Evolutionary conservation across 345 rosid species (phyloP).

Genomic region (Syzygium grande): DNA sequence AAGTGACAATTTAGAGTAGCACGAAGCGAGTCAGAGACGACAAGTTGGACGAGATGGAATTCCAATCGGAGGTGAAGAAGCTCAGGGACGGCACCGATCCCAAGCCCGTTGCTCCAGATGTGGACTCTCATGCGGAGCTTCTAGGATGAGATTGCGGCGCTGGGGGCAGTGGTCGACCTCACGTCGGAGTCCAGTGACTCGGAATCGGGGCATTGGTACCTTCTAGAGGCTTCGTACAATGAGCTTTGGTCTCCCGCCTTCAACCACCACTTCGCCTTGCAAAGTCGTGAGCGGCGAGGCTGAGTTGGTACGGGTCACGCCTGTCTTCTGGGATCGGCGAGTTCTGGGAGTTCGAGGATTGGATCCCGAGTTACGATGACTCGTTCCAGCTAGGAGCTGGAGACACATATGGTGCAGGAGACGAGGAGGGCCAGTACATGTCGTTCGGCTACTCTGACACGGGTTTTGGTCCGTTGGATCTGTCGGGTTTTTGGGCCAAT

Average conservation of each 20-base stretch:
- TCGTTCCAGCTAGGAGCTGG: constrained; percentile 7
- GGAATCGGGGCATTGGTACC: constrained; percentile 20
- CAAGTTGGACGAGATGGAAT: fast-evolving
- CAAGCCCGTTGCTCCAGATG: constrained; percentile 15
- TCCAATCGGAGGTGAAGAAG: constrained; percentile 17
- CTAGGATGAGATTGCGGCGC: constrained; percentile 21
- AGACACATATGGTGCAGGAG: background rate
- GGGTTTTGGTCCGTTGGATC: no score
- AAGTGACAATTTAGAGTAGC: no score
- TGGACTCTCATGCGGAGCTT: constrained; percentile 34
- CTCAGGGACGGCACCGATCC: constrained; percentile 21
- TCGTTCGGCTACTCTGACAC: no score
- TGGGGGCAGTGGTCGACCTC: background rate
- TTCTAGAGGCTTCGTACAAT: constrained; percentile 34
- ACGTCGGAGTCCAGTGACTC: constrained; percentile 23
- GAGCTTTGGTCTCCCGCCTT: constrained; percentile 32
- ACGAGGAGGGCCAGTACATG: background rate
- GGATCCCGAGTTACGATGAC: constrained; percentile 18
- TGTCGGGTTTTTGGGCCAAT: no score
- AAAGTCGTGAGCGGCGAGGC: background rate
- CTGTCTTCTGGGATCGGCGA: constrained; percentile 5
- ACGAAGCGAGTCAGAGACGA: no score
- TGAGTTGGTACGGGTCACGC: constrained; percentile 12
- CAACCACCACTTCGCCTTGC: background rate
- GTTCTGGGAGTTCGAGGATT: constrained; percentile 19